phyloP scores from a whole-genome alignment of 2,329 filamentous ascomycete genomes.

The Calonectria naviculata region DNA sequence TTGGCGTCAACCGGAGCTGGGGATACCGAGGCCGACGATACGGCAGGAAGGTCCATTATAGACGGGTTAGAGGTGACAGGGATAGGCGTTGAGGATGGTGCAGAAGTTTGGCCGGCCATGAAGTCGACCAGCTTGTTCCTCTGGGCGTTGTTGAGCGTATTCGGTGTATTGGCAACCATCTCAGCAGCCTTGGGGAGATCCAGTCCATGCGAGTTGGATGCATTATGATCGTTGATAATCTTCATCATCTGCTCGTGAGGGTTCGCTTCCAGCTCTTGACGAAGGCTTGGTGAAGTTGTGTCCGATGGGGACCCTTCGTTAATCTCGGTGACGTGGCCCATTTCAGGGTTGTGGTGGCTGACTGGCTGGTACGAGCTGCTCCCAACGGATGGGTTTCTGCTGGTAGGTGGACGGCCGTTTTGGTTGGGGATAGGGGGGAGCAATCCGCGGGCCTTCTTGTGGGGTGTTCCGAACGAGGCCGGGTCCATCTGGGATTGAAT shows the following conservation, averaged over 20 bases:
- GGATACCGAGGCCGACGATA: conserved; percentile 39
- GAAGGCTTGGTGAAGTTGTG: conserved; percentile 59
- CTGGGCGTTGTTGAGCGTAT: conserved; percentile 67
- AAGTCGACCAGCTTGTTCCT: conserved; percentile 68
- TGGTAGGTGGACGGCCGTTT: conserved; percentile 40
- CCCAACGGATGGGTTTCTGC: conserved; percentile 33
- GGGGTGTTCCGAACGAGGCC: conserved; percentile 51
- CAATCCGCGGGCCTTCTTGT: conserved; percentile 65
- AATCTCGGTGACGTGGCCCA: conserved; percentile 70
- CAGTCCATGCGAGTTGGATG: conserved; percentile 58
- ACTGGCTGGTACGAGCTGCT: conserved; percentile 37
- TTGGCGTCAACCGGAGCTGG: conserved; percentile 37
- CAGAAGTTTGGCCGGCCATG: conserved; percentile 61
- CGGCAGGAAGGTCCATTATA: conserved; percentile 23
- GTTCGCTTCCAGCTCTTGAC: conserved; percentile 67
- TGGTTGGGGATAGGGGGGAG: conserved; percentile 64
- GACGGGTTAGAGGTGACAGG: conserved; percentile 30
- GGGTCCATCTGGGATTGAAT: conserved; percentile 59
- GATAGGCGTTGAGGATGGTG: conserved; percentile 35
- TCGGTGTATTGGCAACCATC: conserved; percentile 65
- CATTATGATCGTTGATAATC: conserved; percentile 73
- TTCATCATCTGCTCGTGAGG: conserved; percentile 73
- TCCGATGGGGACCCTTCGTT: conserved; percentile 63
- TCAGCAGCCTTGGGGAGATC: conserved; percentile 63
- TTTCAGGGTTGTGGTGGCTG: conserved; percentile 53